Conservation (phyloP, 75 land plant species). For the Adiantum capillusveneris region DNA sequence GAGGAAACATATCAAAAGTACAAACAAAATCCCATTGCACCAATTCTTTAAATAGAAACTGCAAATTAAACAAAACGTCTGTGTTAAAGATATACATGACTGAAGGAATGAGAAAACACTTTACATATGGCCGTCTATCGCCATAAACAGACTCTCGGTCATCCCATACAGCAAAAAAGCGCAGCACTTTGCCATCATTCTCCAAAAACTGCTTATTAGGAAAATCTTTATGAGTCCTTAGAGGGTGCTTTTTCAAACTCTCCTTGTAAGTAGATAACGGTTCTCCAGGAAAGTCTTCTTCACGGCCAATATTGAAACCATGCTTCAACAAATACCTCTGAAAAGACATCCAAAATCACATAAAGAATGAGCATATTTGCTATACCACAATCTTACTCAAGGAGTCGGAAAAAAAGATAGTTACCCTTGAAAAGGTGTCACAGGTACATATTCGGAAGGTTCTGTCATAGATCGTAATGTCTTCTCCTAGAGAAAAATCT, state of each 20-base stretch:
- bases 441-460: constrained; percentile 22
- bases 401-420: background rate
- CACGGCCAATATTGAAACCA: constrained; percentile 20
- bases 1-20: too few species aligned
- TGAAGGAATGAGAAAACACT: background rate
- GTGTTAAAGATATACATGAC: background rate
- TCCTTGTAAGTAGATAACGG: constrained; percentile 23
- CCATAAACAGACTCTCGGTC: constrained; percentile 31
- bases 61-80: background rate
- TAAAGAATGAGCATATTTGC: background rate
- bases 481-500: constrained; percentile 22
- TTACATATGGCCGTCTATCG: constrained; percentile 31
- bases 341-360: background rate
- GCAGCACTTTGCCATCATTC: constrained; percentile 31
- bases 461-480: constrained; percentile 24
- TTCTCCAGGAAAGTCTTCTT: constrained; percentile 27
- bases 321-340: constrained; percentile 38
- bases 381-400: background rate
- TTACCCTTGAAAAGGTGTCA: constrained; percentile 28
- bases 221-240: constrained; percentile 20
- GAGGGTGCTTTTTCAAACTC: constrained; percentile 8
- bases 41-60: too few species aligned
- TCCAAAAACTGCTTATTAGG: constrained; percentile 28
- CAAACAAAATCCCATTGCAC: too few species aligned
- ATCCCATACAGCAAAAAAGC: constrained; percentile 37